Evolutionary conservation across 495 filamentous ascomycete species (phyloP).

Genomic region (Thozetella sp.): DNA sequence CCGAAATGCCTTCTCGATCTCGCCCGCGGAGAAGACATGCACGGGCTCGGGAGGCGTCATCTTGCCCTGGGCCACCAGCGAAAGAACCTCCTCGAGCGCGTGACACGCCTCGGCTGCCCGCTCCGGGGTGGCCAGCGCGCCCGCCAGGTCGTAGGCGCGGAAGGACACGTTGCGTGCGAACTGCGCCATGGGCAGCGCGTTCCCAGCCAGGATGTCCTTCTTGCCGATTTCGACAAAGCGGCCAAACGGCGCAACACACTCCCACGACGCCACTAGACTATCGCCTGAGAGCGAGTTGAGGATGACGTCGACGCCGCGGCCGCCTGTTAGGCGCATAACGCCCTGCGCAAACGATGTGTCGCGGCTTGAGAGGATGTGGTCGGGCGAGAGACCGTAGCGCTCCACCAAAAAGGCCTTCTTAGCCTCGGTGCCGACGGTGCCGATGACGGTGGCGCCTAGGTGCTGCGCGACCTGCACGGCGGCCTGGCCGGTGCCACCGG

Average conservation of each 20-base stretch:
- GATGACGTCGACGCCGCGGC: conserved; percentile 51
- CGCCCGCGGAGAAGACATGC: conserved; percentile 5
- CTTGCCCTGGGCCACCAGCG: conserved; percentile 4
- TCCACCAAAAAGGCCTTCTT: conserved; percentile 42
- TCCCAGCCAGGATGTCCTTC: conserved; percentile 22
- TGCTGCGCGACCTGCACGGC: conserved; percentile 47
- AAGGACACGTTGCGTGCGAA: conserved; percentile 28
- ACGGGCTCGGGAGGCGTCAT: conserved; percentile 10
- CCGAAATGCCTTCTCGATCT: conserved; percentile 17
- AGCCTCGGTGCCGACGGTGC: conserved; percentile 41
- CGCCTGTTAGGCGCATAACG: conserved; percentile 40
- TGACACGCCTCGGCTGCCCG: not conserved
- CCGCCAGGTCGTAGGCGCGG: conserved; percentile 24
- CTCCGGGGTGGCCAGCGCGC: not conserved
- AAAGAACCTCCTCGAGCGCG: not conserved
- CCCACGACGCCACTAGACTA: conserved; percentile 43
- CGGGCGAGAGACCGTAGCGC: conserved; percentile 39
- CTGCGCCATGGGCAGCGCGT: conserved; percentile 28
- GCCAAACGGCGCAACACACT: conserved; percentile 48
- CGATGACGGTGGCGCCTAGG: conserved; percentile 50
- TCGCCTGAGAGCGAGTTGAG: conserved; percentile 57
- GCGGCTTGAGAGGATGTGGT: conserved; percentile 48
- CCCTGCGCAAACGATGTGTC: conserved; percentile 33
- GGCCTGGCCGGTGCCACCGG: conserved; percentile 53
- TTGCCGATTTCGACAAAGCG: conserved; percentile 55